Percentiles rank a stretch among this genome's conserved stretches.
These are phyloP conservation scores for Inga oerstediana DNA, from an alignment of 306 rosid species.

Conservation along the genomic window DNA sequence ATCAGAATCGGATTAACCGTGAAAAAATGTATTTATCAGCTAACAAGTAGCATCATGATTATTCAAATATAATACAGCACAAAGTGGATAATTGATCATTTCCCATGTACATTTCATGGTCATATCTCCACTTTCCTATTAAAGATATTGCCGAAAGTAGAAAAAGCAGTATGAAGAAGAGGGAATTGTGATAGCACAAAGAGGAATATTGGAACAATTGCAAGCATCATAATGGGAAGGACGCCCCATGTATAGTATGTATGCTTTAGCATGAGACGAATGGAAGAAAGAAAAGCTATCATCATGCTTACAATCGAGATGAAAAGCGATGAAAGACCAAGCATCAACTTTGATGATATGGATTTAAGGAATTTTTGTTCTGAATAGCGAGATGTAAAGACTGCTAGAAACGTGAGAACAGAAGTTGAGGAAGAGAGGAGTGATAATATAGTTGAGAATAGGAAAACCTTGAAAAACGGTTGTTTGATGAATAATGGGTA, in stretches of 20 bases:
- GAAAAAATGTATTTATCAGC: too few species aligned
- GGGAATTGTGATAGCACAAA: background rate
- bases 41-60: too few species aligned
- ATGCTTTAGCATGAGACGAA: background rate
- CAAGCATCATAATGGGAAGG: background rate
- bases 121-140: background rate
- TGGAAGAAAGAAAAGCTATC: background rate
- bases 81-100: background rate
- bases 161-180: background rate
- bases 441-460: too few species aligned
- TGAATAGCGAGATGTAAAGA: slow-evolving; percentile 10
- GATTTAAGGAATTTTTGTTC: slow-evolving; percentile 14
- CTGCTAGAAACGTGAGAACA: background rate
- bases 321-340: background rate
- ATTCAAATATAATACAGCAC: background rate
- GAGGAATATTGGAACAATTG: background rate
- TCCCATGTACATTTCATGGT: background rate
- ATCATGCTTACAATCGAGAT: slow-evolving; percentile 14
- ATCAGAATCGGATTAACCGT: too few species aligned
- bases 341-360: background rate
- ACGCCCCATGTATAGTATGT: background rate
- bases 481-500: too few species aligned
- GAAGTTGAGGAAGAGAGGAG: slow-evolving; percentile 21
- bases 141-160: slow-evolving; percentile 4
- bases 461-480: too few species aligned